Evolutionary conservation across 2,329 filamentous ascomycete species (phyloP).

Genomic region (Pseudocercospora macadamiae): DNA sequence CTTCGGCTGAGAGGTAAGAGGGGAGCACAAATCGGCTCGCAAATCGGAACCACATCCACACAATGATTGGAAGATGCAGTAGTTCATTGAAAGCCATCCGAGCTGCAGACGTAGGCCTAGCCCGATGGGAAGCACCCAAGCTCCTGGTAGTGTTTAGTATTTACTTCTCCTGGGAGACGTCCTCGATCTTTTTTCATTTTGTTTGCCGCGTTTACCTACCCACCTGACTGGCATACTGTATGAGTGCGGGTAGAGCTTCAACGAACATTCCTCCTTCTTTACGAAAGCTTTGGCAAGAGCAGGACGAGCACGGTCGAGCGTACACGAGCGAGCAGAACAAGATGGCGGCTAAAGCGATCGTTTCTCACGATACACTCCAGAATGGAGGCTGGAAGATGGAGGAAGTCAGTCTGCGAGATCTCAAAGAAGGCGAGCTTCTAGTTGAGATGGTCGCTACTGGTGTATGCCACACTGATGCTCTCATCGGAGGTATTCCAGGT

Average conservation of each 20-base stretch:
- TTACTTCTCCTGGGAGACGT: neutral
- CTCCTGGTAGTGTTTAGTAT: neutral
- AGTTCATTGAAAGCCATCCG: slow-evolving; percentile 3
- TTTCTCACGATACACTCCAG: slow-evolving; percentile 42
- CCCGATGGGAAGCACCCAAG: neutral
- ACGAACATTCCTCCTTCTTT: slow-evolving; percentile 33
- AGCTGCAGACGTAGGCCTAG: slow-evolving; percentile 7
- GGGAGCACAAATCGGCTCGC: neutral
- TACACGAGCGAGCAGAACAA: slow-evolving; percentile 11
- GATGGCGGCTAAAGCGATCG: slow-evolving; percentile 41
- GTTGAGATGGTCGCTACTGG: slow-evolving; percentile 58
- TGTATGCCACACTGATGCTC: slow-evolving; percentile 59
- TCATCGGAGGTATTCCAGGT: slow-evolving; percentile 46
- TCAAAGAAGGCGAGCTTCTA: slow-evolving; percentile 52
- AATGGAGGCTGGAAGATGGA: slow-evolving; percentile 46
- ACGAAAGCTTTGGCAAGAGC: slow-evolving; percentile 31
- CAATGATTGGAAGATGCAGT: neutral
- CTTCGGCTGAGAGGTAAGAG: neutral
- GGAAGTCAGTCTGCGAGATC: slow-evolving; percentile 41
- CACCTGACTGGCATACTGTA: neutral
- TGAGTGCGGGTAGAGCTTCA: slow-evolving; percentile 28
- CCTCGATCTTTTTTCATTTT: neutral
- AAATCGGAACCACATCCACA: neutral
- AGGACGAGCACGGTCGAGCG: slow-evolving; percentile 23
- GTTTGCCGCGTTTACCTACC: slow-evolving; percentile 13